Base-by-base conservation (phyloP, 768 basidiomycete genomes). In the Mycena maculata region DNA sequence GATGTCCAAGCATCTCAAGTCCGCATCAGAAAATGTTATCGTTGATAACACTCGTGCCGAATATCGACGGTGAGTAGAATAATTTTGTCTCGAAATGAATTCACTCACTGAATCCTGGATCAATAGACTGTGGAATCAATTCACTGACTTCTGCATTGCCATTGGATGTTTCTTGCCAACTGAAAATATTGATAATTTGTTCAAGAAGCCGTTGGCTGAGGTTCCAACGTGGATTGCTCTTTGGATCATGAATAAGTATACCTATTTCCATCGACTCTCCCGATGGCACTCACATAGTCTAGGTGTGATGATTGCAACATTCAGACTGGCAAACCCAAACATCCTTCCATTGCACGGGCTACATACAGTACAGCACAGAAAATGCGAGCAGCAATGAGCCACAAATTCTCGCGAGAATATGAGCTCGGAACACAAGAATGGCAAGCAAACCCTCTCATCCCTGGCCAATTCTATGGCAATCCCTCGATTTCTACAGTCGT, bases 161-260 rank as follows among this genome's bases (percentile, higher is more conserved):
- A 45, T 45, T 8, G 44, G 44, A 38, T 47, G 49, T 31, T 50
- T 50, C 27, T 15, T 11, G 16, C 9, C 28, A 16, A 33, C 49
- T 5, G 49, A 50, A 50, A 28, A 50, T 15, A 28, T 50, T 8
- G 49, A 50, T 25, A 50, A 50, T 12, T 25, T 50, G 16, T 50
- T 50, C 27, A 28, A 30, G 27, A 50, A 50, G 23, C 49, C 49
- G 4, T n/a, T 28, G 7, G 27, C 49, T 6, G 49, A 50, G 31
- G 49, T 50, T 11, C 49, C 49, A 15, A 50, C 49, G 15, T 50
- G 49, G 49, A 50, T 50, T 31, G 49, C 49, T 15, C 49, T 50
- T 12, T 50, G 49, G 49, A 50, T 50, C 49, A 50, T 50, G 49
- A 50, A 50, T 28, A 50, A 50, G 36, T 50, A 11, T 16, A 3